A percentile compares a stretch with the other conserved stretches of the same genome.
These are phyloP conservation scores for Fusarium sp. DNA, from an alignment of 2,329 filamentous ascomycete species.

Conservation along the genomic window DNA sequence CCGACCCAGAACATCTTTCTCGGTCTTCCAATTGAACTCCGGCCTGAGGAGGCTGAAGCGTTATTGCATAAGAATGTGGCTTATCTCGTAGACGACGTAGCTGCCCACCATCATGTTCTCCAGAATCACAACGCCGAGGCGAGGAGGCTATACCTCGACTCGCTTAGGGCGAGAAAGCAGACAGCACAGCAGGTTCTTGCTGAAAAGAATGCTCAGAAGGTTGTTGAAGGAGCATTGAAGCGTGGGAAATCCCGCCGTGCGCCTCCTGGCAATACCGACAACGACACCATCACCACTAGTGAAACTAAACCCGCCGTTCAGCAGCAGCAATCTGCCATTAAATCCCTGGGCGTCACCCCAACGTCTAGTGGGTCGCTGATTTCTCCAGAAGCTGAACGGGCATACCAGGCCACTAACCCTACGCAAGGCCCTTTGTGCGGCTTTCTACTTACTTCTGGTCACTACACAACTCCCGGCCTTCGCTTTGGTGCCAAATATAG, in stretches of 20 bases:
- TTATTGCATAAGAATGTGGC: conserved; percentile 80
- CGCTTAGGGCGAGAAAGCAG: conserved; percentile 55
- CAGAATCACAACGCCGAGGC: conserved; percentile 63
- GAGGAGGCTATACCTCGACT: conserved; percentile 70
- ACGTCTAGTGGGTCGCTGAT: conserved; percentile 47
- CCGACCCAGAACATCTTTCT: conserved; percentile 96
- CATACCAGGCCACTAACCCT: conserved; percentile 23
- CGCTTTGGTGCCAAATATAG: conserved; percentile 95
- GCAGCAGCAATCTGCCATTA: conserved; percentile 26
- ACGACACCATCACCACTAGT: conserved; percentile 30
- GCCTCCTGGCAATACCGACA: conserved; percentile 12
- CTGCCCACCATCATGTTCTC: conserved; percentile 73
- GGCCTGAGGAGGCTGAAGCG: conserved; percentile 86
- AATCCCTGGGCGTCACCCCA: conserved; percentile 46
- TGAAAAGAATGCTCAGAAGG: conserved; percentile 50
- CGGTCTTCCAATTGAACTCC: conserved; percentile 85
- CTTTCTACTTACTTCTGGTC: conserved; percentile 79
- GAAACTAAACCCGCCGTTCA: conserved; percentile 17
- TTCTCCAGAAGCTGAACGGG: conserved; percentile 14
- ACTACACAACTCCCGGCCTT: conserved; percentile 89
- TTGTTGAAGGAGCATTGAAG: conserved; percentile 40
- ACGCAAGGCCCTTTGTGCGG: conserved; percentile 70
- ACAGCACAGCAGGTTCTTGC: conserved; percentile 51
- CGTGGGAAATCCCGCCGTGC: conserved; percentile 15
- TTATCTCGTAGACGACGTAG: conserved; percentile 81